These are phyloP conservation scores for Cadophora sp. DNA, from an alignment of 2,329 filamentous ascomycete species.

Conservation along the genomic window DNA sequence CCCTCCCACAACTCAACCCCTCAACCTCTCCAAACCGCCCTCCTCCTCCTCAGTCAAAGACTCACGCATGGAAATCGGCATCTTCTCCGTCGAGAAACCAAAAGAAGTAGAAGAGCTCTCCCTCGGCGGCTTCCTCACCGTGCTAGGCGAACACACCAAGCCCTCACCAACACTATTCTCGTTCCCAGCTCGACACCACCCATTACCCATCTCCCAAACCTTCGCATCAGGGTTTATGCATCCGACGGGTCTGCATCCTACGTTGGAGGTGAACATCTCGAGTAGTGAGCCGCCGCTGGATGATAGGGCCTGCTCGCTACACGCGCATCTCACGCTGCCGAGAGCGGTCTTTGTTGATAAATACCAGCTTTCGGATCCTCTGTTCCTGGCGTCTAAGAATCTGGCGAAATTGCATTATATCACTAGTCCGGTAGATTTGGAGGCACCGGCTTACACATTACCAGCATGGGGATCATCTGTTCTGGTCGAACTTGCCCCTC, in stretches of 20 bases:
- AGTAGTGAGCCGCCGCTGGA: constrained; percentile 56
- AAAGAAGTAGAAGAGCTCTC: constrained; percentile 76
- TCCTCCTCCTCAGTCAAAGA: constrained; percentile 45
- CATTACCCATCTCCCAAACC: constrained; percentile 50
- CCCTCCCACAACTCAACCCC: constrained; percentile 48
- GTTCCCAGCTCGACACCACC: constrained; percentile 80
- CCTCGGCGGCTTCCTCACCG: constrained; percentile 78
- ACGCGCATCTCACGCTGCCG: constrained; percentile 85
- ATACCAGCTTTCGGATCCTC: constrained; percentile 78
- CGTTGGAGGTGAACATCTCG: constrained; percentile 71
- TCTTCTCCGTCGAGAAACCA: constrained; percentile 71
- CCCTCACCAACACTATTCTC: constrained; percentile 82
- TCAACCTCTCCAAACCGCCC: constrained; percentile 36
- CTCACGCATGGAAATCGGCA: constrained; percentile 78
- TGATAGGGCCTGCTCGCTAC: constrained; percentile 70
- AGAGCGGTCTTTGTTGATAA: constrained; percentile 83
- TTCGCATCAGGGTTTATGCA: constrained; percentile 70
- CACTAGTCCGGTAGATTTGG: constrained; percentile 82
- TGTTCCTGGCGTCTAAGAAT: constrained; percentile 84
- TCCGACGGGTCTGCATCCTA: constrained; percentile 85
- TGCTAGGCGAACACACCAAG: constrained; percentile 76
- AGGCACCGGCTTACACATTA: constrained; percentile 85
- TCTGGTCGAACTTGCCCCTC: constrained; percentile 74
- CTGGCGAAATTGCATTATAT: constrained; percentile 71
- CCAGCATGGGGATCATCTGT: constrained; percentile 79